Percentiles rank a stretch among this genome's conserved stretches.
Conservation (phyloP, 129 eudicot species). For the Artemisia annua region DNA sequence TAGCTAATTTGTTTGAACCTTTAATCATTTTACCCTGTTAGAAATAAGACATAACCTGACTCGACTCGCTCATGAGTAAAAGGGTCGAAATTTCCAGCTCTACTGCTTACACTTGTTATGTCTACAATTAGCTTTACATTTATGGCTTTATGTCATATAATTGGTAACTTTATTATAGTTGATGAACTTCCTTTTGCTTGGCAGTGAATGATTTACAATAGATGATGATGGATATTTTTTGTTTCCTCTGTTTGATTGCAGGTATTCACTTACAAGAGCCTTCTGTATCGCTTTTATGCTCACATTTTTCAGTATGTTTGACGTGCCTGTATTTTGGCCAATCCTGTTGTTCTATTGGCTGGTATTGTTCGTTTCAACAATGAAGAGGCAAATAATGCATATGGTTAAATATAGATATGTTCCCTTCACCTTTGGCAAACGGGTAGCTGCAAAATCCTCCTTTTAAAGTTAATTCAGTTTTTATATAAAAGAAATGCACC, state of each 20-base stretch:
- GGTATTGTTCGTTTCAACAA: slow-evolving; percentile 56
- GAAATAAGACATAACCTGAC: no score
- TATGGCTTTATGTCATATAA: slow-evolving; percentile 2
- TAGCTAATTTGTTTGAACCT: no score
- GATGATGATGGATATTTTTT: slow-evolving; percentile 9
- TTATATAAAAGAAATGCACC: background rate
- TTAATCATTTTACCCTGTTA: no score
- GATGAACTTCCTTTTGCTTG: background rate
- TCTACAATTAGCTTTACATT: background rate
- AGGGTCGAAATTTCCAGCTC: no score
- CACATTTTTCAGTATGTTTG: slow-evolving; percentile 73
- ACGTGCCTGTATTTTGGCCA: slow-evolving; percentile 91
- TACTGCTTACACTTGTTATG: background rate
- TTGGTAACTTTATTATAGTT: background rate
- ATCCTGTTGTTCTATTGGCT: slow-evolving; percentile 78
- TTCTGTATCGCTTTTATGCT: slow-evolving; percentile 69
- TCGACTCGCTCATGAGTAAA: no score
- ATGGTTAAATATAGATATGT: slow-evolving; percentile 83
- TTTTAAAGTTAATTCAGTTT: background rate
- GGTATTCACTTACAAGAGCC: slow-evolving; percentile 67
- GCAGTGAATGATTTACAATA: slow-evolving; percentile 1
- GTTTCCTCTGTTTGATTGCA: slow-evolving; percentile 23
- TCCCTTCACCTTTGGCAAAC: slow-evolving; percentile 75
- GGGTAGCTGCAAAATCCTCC: slow-evolving; percentile 39
- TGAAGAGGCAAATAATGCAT: slow-evolving; percentile 81